phyloP scores from a whole-genome alignment of 768 basidiomycete genomes.

The Leccinum disarticulatum region DNA sequence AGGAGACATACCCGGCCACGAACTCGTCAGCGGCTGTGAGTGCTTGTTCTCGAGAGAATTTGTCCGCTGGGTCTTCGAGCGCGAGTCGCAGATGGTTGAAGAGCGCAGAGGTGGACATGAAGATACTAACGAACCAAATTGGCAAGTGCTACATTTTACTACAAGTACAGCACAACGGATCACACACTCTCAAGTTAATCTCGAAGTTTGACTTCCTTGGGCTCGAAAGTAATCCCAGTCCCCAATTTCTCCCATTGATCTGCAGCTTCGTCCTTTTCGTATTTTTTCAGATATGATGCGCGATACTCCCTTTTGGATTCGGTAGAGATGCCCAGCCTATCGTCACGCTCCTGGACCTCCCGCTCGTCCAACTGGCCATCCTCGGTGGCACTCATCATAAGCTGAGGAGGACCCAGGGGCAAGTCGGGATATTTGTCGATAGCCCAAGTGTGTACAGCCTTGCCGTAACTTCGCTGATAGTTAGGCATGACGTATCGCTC shows the following conservation, averaged over 20 bases:
- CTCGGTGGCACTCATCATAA: constrained; percentile 46
- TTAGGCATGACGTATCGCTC: constrained; percentile 44
- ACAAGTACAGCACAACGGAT: not conserved
- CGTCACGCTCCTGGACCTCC: constrained; percentile 33
- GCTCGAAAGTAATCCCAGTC: constrained; percentile 36
- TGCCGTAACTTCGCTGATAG: constrained; percentile 49
- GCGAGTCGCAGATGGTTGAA: constrained; percentile 55
- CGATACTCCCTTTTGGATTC: constrained; percentile 35
- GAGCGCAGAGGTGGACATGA: constrained; percentile 40
- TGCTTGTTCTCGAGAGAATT: constrained; percentile 48
- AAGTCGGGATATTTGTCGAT: constrained; percentile 40
- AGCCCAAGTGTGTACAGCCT: constrained; percentile 42
- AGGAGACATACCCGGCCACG: constrained; percentile 48
- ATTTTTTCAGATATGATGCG: constrained; percentile 38
- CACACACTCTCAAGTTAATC: not conserved
- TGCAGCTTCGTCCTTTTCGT: constrained; percentile 36
- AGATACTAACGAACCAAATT: constrained; percentile 9
- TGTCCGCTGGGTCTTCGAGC: constrained; percentile 55
- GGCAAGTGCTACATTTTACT: constrained; percentile 1
- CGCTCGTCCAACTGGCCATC: constrained; percentile 36
- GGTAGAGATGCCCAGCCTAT: constrained; percentile 24
- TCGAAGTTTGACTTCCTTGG: constrained; percentile 26
- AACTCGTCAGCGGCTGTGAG: constrained; percentile 55
- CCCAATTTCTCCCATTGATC: constrained; percentile 41
- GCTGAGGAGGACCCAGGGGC: constrained; percentile 45